Evolutionary conservation across 1,139 yeast species (phyloP).

Genomic region (Suhomyces anneliseae): DNA sequence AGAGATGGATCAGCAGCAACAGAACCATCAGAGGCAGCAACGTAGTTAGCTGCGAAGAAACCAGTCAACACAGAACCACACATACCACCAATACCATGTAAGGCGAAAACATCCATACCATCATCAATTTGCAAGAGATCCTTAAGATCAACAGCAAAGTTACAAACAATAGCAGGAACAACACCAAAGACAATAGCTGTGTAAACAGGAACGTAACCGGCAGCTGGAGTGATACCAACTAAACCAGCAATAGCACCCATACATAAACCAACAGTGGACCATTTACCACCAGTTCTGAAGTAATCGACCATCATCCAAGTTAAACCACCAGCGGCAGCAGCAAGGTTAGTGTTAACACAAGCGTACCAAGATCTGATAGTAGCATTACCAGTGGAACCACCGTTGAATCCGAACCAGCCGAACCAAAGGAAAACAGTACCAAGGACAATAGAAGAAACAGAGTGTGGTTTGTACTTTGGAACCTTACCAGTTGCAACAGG

Average conservation of each 20-base stretch:
- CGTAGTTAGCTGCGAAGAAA: constrained; percentile 89
- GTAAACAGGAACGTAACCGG: constrained; percentile 93
- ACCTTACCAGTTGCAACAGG: constrained; percentile 67
- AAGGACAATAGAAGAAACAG: constrained; percentile 83
- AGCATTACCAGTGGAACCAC: constrained; percentile 94
- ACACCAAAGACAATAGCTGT: constrained; percentile 82
- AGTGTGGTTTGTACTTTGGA: constrained; percentile 90
- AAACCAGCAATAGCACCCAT: constrained; percentile 92
- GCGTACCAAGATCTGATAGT: constrained; percentile 93
- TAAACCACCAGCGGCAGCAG: constrained; percentile 89
- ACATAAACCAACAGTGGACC: constrained; percentile 95
- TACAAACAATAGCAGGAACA: constrained; percentile 75
- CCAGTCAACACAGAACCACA: constrained; percentile 85
- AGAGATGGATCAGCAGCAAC: constrained; percentile 46
- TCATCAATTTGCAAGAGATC: constrained; percentile 76
- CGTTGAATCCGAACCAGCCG: constrained; percentile 98
- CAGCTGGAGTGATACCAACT: constrained; percentile 96
- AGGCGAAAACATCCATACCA: constrained; percentile 92
- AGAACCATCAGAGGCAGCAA: constrained; percentile 74
- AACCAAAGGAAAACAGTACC: constrained; percentile 96
- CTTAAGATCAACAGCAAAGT: constrained; percentile 83
- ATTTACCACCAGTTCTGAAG: constrained; percentile 83
- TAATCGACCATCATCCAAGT: constrained; percentile 93
- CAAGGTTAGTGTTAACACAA: constrained; percentile 85
- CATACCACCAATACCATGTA: constrained; percentile 94